Conservation (phyloP, 2,329 filamentous ascomycete species). For the Dactylellina drechsleri region DNA sequence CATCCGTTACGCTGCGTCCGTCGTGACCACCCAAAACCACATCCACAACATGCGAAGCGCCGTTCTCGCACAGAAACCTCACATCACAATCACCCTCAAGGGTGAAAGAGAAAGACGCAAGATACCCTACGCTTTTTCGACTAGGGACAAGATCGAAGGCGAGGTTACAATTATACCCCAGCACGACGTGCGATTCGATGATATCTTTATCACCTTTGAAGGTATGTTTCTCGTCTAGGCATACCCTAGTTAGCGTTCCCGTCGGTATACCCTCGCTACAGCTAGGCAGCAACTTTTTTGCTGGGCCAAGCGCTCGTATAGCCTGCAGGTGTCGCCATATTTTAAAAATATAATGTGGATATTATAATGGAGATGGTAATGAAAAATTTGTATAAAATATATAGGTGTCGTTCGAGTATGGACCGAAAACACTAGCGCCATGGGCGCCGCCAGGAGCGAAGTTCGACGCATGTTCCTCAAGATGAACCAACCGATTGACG, state of each 20-base stretch:
- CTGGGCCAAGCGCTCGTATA: constrained; percentile 13
- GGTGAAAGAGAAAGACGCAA: constrained; percentile 51
- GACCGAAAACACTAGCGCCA: constrained; percentile 57
- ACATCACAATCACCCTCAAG: constrained; percentile 56
- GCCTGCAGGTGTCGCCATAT: constrained; percentile 11
- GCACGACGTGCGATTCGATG: constrained; percentile 69
- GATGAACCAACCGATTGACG: constrained; percentile 70
- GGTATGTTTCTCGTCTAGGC: constrained; percentile 62
- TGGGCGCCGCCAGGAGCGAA: constrained; percentile 55
- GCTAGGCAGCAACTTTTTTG: constrained; percentile 47
- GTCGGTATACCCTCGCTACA: constrained; percentile 43
- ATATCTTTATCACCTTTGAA: constrained; percentile 69
- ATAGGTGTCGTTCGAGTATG: constrained; percentile 57
- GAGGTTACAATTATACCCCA: constrained; percentile 65
- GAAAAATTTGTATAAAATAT: not conserved
- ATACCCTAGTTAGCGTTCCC: constrained; percentile 46
- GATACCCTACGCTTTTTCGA: constrained; percentile 62
- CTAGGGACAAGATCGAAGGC: constrained; percentile 69
- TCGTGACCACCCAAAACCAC: constrained; percentile 34
- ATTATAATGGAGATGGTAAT: no score
- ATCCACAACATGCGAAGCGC: constrained; percentile 33
- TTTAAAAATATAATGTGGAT: not conserved
- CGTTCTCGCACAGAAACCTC: constrained; percentile 44
- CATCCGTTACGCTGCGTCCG: constrained; percentile 44
- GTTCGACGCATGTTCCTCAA: constrained; percentile 66